Percentiles rank a stretch among this genome's conserved stretches.
These are phyloP conservation scores for Fusarium torulosum DNA, from an alignment of 2,329 filamentous ascomycete genomes.

Conservation along the genomic window DNA sequence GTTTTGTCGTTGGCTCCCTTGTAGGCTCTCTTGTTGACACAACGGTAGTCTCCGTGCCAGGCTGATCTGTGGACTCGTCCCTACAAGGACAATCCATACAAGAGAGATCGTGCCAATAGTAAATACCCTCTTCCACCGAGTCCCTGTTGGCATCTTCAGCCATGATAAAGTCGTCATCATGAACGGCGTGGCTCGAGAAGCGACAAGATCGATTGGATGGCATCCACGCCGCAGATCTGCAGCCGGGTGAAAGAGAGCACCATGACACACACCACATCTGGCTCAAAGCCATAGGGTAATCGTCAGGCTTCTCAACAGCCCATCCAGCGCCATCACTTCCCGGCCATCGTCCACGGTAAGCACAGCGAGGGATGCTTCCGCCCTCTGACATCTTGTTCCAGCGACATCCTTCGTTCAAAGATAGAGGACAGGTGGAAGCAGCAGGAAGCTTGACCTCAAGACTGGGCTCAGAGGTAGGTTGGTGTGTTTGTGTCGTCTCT, in stretches of 20 bases:
- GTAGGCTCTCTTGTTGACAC: neutral
- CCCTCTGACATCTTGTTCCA: conserved; percentile 10
- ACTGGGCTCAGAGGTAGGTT: neutral
- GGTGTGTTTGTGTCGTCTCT: neutral
- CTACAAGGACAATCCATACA: conserved; percentile 14
- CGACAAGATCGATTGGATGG: neutral
- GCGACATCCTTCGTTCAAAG: neutral
- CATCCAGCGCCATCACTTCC: conserved; percentile 4
- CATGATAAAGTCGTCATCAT: conserved; percentile 12
- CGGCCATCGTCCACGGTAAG: conserved; percentile 16
- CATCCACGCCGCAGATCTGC: conserved; percentile 6
- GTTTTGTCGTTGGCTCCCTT: too few relatives aligned
- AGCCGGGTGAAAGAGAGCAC: conserved; percentile 8
- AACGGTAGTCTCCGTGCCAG: neutral
- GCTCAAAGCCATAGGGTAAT: conserved; percentile 15
- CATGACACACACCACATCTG: conserved; percentile 21
- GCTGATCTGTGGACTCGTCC: neutral
- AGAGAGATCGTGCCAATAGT: conserved; percentile 17
- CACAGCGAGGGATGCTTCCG: neutral
- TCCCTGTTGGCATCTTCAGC: conserved; percentile 9
- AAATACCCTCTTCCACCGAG: conserved; percentile 4
- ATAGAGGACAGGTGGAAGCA: conserved; percentile 12
- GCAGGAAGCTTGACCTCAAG: neutral
- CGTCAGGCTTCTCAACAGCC: conserved; percentile 4
- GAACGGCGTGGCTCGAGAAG: conserved; percentile 10